Conservation (phyloP, 139 green algal genomes). For the Gonium pectorale region DNA sequence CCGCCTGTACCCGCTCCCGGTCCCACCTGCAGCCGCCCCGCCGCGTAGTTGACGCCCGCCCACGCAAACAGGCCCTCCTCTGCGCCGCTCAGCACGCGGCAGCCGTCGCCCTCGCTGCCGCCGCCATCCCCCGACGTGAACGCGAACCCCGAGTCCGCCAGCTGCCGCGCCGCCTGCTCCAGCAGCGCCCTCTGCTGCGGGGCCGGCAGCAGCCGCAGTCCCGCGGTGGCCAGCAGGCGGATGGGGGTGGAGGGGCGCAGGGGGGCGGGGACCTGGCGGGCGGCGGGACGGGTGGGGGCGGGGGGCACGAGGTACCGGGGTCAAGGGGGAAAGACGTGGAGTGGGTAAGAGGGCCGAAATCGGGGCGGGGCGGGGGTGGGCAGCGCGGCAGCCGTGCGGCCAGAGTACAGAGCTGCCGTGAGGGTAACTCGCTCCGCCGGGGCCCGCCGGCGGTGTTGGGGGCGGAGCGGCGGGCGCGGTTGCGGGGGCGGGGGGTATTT, state of each 20-base stretch:
- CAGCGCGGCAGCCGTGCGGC: too few relatives aligned
- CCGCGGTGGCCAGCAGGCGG: conserved; percentile 63
- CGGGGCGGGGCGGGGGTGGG: too few relatives aligned
- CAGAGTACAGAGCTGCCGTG: too few relatives aligned
- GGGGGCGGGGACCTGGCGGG: conserved; percentile 36
- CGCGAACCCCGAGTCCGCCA: conserved; percentile 43
- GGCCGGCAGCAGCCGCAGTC: conserved; percentile 56
- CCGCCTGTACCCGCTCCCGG: background rate
- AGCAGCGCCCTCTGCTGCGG: conserved; percentile 40
- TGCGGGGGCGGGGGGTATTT: too few relatives aligned
- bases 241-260: conserved; percentile 48
- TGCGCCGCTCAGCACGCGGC: conserved; percentile 47
- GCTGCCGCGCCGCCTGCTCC: conserved; percentile 2
- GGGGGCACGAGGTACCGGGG: background rate
- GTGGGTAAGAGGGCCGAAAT: background rate
- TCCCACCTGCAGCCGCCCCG: conserved; percentile 61
- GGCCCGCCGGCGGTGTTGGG: too few relatives aligned
- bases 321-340: background rate
- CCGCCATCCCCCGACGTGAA: background rate
- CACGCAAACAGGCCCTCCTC: conserved; percentile 66
- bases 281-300: background rate
- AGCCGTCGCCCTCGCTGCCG: background rate
- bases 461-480: too few relatives aligned
- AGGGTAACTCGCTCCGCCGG: too few relatives aligned
- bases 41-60: conserved; percentile 65